Evolutionary conservation across 2,329 filamentous ascomycete genomes (phyloP).

Genomic region (Coniochaeta hoffmannii): DNA sequence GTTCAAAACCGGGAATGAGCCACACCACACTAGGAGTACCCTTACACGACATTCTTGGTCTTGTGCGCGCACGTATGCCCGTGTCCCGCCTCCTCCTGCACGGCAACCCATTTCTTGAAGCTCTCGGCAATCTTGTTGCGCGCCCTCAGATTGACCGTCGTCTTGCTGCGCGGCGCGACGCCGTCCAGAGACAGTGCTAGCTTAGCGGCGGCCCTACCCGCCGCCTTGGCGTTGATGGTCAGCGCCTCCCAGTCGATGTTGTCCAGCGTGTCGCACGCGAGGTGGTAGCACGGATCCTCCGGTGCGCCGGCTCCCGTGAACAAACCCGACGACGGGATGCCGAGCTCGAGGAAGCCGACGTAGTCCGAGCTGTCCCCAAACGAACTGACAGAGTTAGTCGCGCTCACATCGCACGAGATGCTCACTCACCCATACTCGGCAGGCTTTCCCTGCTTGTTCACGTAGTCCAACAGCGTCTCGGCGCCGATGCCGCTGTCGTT

Average conservation of each 20-base stretch:
- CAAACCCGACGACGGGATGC: conserved; percentile 49
- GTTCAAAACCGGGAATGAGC: conserved; percentile 1
- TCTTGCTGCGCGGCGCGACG: conserved; percentile 12
- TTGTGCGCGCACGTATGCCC: conserved; percentile 14
- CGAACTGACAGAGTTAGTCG: conserved; percentile 29
- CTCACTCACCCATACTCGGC: conserved; percentile 12
- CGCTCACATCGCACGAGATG: too few relatives aligned
- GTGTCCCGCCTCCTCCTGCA: conserved; percentile 9
- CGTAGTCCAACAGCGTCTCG: conserved; percentile 24
- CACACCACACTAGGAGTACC: background rate
- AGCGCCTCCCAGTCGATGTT: conserved; percentile 28
- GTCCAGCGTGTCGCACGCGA: conserved; percentile 29
- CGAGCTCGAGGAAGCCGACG: conserved; percentile 47
- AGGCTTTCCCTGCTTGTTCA: conserved; percentile 23
- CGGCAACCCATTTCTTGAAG: conserved; percentile 11
- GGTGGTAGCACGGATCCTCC: conserved; percentile 23
- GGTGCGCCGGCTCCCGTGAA: conserved; percentile 51
- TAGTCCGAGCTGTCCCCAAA: conserved; percentile 56
- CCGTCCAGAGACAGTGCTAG: conserved; percentile 15
- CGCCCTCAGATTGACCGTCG: conserved; percentile 9
- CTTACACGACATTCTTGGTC: conserved; percentile 5
- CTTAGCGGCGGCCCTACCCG: conserved; percentile 39
- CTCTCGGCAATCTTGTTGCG: conserved; percentile 10
- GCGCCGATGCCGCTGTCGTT: conserved; percentile 26
- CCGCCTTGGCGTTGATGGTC: conserved; percentile 28